Percentiles rank a stretch among this genome's conserved stretches.
Evolutionary conservation across 441 rosid species (phyloP).

Genomic region (Croton setiger): DNA sequence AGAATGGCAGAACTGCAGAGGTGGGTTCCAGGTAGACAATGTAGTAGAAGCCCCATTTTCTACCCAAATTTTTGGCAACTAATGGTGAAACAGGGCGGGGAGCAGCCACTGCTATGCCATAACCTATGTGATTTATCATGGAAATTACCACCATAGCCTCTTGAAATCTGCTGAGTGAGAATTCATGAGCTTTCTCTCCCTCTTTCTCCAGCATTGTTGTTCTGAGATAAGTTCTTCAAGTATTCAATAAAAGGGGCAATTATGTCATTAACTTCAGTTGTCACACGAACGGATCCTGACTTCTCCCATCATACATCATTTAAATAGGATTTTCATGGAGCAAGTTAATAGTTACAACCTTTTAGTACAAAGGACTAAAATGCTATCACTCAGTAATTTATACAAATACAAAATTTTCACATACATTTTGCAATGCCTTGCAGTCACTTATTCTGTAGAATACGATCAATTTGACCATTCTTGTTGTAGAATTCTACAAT

Average conservation of each 20-base stretch:
- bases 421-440: slow-evolving; percentile 11
- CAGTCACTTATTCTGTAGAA: slow-evolving; percentile 52
- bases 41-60: not conserved
- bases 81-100: slow-evolving; percentile 9
- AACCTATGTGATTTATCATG: not conserved
- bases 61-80: slow-evolving; percentile 1
- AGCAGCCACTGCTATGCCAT: slow-evolving; percentile 3
- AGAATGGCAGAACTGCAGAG: slow-evolving; percentile 4
- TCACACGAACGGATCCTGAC: not conserved
- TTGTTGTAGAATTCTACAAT: slow-evolving; percentile 76
- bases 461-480: slow-evolving; percentile 68
- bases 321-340: not conserved
- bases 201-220: not conserved
- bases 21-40: not conserved
- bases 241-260: not conserved
- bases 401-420: slow-evolving; percentile 12
- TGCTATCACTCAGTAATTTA: not conserved
- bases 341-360: not conserved
- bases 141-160: not conserved
- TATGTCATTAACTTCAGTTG: not conserved
- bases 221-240: not conserved
- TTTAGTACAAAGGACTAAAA: not conserved
- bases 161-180: not conserved
- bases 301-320: not conserved
- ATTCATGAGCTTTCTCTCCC: not conserved